Base-by-base conservation (phyloP, 352 stramenopile genomes). In the Globisporangium okanoganense region DNA sequence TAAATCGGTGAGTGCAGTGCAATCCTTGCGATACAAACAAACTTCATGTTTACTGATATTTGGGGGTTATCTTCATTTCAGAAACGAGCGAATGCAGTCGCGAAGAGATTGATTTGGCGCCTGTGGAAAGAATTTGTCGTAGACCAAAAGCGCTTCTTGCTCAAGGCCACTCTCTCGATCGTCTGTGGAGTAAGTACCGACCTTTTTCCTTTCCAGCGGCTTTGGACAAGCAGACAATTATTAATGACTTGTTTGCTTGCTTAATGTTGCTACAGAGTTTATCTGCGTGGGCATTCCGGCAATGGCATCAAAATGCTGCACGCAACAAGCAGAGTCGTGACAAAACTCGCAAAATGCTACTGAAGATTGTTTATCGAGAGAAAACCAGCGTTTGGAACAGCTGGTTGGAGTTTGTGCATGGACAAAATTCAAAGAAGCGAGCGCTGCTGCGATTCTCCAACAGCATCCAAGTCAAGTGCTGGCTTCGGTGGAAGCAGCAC, bases 141-240 rank as follows among this genome's bases (percentile, higher is more conserved):
- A 0, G 58, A 79, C 3, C 80, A 94, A 41, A 88, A 89, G 55
- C 65, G 68, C 12, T 94, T 92, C 54, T 36, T 94, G 27, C 58
- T 92, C 36, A 85, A 89, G 49, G 74, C 82, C 0, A 86, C 70
- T 27, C 66, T 89, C 41, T 88, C 82, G 2, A 90, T 92, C 40
- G 67, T 92, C 12, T 84, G 69, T 18, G 80, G 77, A 24, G 82
- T 92, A 71, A 51, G 72, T 73, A 12, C 10, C 20, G 6, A 3
- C 27, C 16, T 49, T 20, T 27, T 18, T 61, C 12, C 18, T 27
- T 36, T 5, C 8, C 1, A n/a, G 10, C 4, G 6, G 40, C n/a
- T 64, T 2, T 33, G 22, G 36, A 20, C 22, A 14, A 40, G n/a
- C 51, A 55, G 9, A 45, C 18, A 45, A n/a, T 36, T 4, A 13